Base-by-base conservation (phyloP, 306 rosid species). In the Fagus crenata region DNA sequence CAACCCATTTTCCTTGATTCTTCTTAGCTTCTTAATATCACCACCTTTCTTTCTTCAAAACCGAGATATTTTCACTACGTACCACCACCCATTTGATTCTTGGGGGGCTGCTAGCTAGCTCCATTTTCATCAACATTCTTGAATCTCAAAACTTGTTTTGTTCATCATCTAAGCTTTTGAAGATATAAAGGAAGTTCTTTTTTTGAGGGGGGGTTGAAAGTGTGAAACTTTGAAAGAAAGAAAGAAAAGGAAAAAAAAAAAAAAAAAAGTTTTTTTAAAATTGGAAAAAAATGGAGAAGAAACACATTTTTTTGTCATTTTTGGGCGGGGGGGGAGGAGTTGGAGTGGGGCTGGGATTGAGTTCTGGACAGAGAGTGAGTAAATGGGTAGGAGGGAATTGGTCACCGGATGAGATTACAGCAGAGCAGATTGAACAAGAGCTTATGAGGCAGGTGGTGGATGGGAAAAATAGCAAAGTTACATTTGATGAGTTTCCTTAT, bases 301-400 rank as follows among this genome's bases (percentile, higher is more conserved):
- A 92, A 82, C 93, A 89, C 81, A 90, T 92, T 87, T 68, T 95
- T 76, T 76, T 92, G 84, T 95, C 98, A 67, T 97, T 97, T 84
- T 83, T 95, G 92, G 86, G 98, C 71, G 98, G 90, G 56, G 98
- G 98, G 76, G 95, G 92, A 76, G 98, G 98, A 43, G 88, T 94
- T 22, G 98, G 98, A 71, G 96, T 92, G 40, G 97, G 98, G 68
- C 85, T 95, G 71, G 94, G 96, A 22, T 84, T 92, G 80, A 89
- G 97, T 61, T 87, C 97, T 2, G 97, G 93, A 17, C 93, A 89
- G 77, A 73, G 88, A 28, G 90, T 92, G 58, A 88, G 87, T 61
- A 95, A 88, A 79, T 95, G 98, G 98, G 91, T 95, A 37, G 92
- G 86, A 35, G 97, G 92, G 59, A 81, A 78, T 59, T 73, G 71